Conservation (phyloP, 176 grass and related monocot genomes). For the Areca catechu region DNA sequence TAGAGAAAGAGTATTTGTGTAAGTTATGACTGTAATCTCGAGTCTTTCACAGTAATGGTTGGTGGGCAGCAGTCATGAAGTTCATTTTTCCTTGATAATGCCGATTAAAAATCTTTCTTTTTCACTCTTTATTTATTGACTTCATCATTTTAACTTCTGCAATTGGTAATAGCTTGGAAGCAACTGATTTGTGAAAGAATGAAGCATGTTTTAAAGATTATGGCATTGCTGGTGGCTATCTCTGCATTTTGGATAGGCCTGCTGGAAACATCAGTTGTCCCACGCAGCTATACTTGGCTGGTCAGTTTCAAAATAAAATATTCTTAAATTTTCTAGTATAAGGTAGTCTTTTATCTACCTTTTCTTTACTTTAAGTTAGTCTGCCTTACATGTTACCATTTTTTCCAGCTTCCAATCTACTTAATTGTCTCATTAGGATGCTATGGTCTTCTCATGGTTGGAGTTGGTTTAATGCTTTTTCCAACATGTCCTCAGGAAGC, state of each 20-base stretch:
- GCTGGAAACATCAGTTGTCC: conserved; percentile 21
- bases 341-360: neutral
- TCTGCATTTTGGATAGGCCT: conserved; percentile 41
- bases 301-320: conserved; percentile 29
- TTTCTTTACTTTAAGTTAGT: neutral
- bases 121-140: too few species aligned
- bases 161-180: too few species aligned
- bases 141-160: too few species aligned
- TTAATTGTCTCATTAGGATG: conserved; percentile 40
- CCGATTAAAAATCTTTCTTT: too few species aligned
- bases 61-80: too few species aligned
- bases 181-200: too few species aligned
- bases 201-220: conserved; percentile 23
- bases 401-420: conserved; percentile 57
- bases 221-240: conserved; percentile 36
- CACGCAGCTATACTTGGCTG: conserved; percentile 70
- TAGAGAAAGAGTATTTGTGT: too few species aligned
- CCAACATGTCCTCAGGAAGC: conserved; percentile 84
- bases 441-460: conserved; percentile 93
- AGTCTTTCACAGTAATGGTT: too few species aligned
- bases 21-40: too few species aligned
- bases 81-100: too few species aligned
- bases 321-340: neutral
- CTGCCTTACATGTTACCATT: neutral
- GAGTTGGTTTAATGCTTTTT: conserved; percentile 85